A percentile compares a stretch with the other conserved stretches of the same genome.
These are phyloP conservation scores for Solanum etuberosum DNA, from an alignment of 257 asterid genomes.

Conservation along the genomic window DNA sequence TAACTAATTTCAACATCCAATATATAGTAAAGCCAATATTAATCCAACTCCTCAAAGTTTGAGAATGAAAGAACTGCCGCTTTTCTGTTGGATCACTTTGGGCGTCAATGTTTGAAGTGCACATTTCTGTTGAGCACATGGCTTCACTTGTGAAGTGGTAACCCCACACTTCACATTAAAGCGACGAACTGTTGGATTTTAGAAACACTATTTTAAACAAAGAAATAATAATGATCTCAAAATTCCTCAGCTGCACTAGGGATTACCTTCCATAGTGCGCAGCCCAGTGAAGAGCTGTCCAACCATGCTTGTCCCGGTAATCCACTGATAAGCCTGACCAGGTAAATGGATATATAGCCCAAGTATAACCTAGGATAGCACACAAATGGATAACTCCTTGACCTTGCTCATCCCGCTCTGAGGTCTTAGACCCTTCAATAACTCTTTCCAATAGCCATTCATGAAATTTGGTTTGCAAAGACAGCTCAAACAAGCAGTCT, in stretches of 20 bases:
- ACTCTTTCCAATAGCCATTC: constrained; percentile 88
- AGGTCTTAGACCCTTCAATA: constrained; percentile 39
- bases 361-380: constrained; percentile 82
- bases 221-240: not conserved
- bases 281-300: constrained; percentile 99
- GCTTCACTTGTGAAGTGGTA: not conserved
- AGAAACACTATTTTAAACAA: not conserved
- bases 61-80: not conserved
- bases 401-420: constrained; percentile 86
- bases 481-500: constrained; percentile 62
- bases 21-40: not conserved
- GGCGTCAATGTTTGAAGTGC: not conserved
- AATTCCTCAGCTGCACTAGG: not conserved
- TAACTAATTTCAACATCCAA: not conserved
- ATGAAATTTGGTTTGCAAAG: constrained; percentile 49
- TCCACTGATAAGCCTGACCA: constrained; percentile 83
- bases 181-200: not conserved
- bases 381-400: constrained; percentile 92
- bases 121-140: not conserved
- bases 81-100: not conserved
- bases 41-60: not conserved
- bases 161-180: not conserved
- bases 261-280: constrained; percentile 86
- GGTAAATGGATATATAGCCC: constrained; percentile 76
- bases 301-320: constrained; percentile 85